Conservation (phyloP, 371 early-diverging fungal species). For the Actinomortierella wolfii region DNA sequence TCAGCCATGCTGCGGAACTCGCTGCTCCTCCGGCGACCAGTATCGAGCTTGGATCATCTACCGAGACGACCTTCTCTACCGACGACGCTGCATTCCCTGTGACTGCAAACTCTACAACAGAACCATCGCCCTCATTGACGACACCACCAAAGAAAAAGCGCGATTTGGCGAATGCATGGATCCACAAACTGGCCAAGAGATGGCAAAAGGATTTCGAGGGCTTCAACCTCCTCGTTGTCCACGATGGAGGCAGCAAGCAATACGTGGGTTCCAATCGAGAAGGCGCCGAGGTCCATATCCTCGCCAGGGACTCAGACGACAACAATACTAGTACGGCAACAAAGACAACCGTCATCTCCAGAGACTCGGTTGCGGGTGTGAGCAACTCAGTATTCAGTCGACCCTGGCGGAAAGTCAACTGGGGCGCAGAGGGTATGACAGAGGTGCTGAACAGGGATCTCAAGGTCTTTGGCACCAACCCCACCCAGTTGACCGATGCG, state of each 20-base stretch:
- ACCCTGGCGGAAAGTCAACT: constrained; percentile 62
- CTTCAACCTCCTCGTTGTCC: constrained; percentile 57
- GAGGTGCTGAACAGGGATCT: constrained; percentile 33
- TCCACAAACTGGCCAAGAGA: constrained; percentile 21
- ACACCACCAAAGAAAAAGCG: no score
- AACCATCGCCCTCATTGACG: no score
- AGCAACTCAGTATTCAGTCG: constrained; percentile 53
- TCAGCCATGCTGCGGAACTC: constrained; percentile 4
- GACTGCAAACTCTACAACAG: no score
- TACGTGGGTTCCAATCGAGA: constrained; percentile 50
- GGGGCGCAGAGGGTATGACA: constrained; percentile 47
- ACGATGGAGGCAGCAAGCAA: constrained; percentile 32
- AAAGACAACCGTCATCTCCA: background rate
- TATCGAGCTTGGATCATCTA: no score
- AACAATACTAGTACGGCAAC: background rate
- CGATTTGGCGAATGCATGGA: constrained; percentile 34
- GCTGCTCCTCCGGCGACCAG: no score
- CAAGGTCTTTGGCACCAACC: constrained; percentile 19
- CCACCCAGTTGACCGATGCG: background rate
- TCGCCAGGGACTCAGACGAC: constrained; percentile 14
- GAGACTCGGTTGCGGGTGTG: constrained; percentile 40
- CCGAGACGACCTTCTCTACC: no score
- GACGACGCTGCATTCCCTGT: no score
- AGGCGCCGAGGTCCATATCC: constrained; percentile 39
- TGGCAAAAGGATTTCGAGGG: constrained; percentile 52